A percentile compares a stretch with the other conserved stretches of the same genome.
These are phyloP conservation scores for Tulasnella sp. DNA, from an alignment of 768 basidiomycete species.

Conservation along the genomic window DNA sequence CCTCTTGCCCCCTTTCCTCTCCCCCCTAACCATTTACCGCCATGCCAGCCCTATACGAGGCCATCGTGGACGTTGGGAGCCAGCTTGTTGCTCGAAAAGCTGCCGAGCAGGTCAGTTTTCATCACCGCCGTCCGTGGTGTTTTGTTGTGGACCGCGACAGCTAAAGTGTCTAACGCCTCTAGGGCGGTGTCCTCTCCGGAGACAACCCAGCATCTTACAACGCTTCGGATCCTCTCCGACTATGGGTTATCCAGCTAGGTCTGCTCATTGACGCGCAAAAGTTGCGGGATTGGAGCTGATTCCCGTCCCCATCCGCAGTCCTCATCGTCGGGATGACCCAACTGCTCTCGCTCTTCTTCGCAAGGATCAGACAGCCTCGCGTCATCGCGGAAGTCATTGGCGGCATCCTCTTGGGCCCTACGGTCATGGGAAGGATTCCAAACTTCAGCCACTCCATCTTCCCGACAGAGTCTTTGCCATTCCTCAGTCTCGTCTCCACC, in stretches of 20 bases:
- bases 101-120: not conserved
- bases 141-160: not conserved
- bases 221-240: constrained; percentile 49
- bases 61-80: constrained; percentile 2
- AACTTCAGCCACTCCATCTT: constrained; percentile 40
- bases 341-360: constrained; percentile 50
- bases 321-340: constrained; percentile 77
- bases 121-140: not conserved
- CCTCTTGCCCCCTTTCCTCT: not conserved
- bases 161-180: not conserved
- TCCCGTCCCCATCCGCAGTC: constrained; percentile 30
- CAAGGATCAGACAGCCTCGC: constrained; percentile 71
- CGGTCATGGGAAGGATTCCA: constrained; percentile 69
- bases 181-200: constrained; percentile 76
- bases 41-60: not conserved
- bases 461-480: constrained; percentile 30
- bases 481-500: constrained; percentile 60
- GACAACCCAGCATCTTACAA: constrained; percentile 57
- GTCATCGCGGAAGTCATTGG: constrained; percentile 91
- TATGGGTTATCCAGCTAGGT: constrained; percentile 65
- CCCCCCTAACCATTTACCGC: not conserved
- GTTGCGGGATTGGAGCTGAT: constrained; percentile 12
- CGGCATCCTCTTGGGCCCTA: constrained; percentile 68
- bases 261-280: not conserved
- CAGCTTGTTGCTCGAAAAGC: not conserved